Evolutionary conservation across 371 early-diverging fungal species (phyloP).

Genomic region (Entomophthora muscae): DNA sequence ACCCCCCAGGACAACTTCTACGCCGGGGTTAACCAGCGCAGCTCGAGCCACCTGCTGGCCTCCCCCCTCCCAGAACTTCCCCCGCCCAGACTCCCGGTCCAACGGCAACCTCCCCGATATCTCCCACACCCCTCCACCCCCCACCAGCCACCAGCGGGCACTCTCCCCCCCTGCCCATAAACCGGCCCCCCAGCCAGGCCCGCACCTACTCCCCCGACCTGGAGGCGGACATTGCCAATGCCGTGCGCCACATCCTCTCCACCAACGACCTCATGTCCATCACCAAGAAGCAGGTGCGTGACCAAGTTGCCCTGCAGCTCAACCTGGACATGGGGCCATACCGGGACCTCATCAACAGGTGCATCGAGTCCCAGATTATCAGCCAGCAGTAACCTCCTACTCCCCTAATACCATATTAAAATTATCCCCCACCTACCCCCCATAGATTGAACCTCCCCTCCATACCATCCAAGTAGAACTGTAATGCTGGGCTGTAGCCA

Average conservation of each 20-base stretch:
- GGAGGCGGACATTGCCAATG: conserved; percentile 57
- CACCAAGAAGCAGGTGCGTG: conserved; percentile 75
- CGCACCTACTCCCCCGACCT: conserved; percentile 13
- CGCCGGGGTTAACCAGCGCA: no score
- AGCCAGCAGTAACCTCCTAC: no score
- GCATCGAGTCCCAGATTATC: no score
- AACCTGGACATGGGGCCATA: conserved; percentile 52
- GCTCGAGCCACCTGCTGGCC: not conserved
- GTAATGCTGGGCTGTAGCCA: no score
- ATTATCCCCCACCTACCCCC: no score
- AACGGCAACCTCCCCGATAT: no score
- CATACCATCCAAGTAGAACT: no score
- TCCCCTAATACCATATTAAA: no score
- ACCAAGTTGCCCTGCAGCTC: conserved; percentile 51
- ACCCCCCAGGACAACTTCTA: no score
- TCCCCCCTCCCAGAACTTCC: not conserved
- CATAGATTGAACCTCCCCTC: no score
- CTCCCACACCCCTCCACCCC: not conserved
- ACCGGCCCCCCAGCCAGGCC: not conserved
- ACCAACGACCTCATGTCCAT: conserved; percentile 58
- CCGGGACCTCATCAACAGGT: conserved; percentile 68
- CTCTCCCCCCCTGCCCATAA: no score
- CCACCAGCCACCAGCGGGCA: not conserved
- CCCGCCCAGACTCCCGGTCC: no score
- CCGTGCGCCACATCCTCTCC: conserved; percentile 51